A percentile compares a stretch with the other conserved stretches of the same genome.
phyloP scores from a whole-genome alignment of 2,329 filamentous ascomycete genomes.

The Daldinia sp. region DNA sequence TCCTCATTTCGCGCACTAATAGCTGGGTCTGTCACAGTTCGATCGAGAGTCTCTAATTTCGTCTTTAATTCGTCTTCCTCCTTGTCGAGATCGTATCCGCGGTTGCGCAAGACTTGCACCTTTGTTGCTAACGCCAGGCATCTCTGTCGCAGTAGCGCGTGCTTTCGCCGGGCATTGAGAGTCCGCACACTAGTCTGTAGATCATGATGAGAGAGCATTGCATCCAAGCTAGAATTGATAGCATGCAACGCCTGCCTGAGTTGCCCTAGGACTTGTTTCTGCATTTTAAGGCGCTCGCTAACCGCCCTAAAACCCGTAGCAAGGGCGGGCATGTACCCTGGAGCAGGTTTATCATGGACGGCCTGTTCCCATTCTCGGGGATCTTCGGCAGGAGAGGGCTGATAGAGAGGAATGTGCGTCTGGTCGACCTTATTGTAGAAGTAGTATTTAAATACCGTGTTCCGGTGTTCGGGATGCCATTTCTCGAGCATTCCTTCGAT shows the following conservation, averaged over 20 bases:
- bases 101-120: slow-evolving; percentile 81
- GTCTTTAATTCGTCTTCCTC: slow-evolving; percentile 81
- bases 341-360: slow-evolving; percentile 78
- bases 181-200: slow-evolving; percentile 78
- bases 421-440: slow-evolving; percentile 88
- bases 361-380: slow-evolving; percentile 85
- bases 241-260: slow-evolving; percentile 79
- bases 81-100: slow-evolving; percentile 80
- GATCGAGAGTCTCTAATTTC: slow-evolving; percentile 74
- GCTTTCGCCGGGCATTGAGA: slow-evolving; percentile 74
- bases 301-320: slow-evolving; percentile 77
- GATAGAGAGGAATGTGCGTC: slow-evolving; percentile 77
- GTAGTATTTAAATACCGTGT: slow-evolving; percentile 81
- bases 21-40: slow-evolving; percentile 75
- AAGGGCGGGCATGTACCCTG: slow-evolving; percentile 79
- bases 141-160: slow-evolving; percentile 75
- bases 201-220: slow-evolving; percentile 79
- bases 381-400: slow-evolving; percentile 74
- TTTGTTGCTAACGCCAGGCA: slow-evolving; percentile 79
- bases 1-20: slow-evolving; percentile 81
- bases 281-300: slow-evolving; percentile 74
- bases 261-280: slow-evolving; percentile 72
- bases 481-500: slow-evolving; percentile 74
- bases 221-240: slow-evolving; percentile 77
- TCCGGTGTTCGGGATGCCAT: slow-evolving; percentile 74